Evolutionary conservation across 192 early-diverging fungal genomes (phyloP).

Genomic region (Mycoemilia scoparia): DNA sequence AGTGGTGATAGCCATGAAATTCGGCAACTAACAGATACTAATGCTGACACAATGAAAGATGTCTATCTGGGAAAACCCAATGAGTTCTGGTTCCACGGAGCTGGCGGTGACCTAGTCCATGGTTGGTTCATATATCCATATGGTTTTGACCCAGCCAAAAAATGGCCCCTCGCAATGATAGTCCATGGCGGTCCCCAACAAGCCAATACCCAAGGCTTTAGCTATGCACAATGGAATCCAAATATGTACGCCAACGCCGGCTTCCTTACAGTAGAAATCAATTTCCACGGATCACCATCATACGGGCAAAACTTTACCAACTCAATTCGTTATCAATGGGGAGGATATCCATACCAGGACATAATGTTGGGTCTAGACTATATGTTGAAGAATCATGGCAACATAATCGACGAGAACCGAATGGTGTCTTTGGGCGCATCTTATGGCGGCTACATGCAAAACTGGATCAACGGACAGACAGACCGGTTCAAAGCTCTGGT

Average conservation of each 20-base stretch:
- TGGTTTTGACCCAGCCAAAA: slow-evolving; percentile 29
- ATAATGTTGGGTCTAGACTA: slow-evolving; percentile 51
- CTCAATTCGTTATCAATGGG: slow-evolving; percentile 58
- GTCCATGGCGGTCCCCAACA: slow-evolving; percentile 75
- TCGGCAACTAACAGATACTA: slow-evolving; percentile 25
- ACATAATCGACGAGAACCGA: slow-evolving; percentile 32
- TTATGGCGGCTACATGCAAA: slow-evolving; percentile 71
- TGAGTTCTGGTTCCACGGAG: slow-evolving; percentile 52
- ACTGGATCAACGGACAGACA: slow-evolving; percentile 68
- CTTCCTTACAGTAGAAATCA: slow-evolving; percentile 47
- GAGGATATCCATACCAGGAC: slow-evolving; percentile 52
- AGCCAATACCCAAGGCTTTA: slow-evolving; percentile 37
- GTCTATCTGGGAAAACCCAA: slow-evolving; percentile 32
- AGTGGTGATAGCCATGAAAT: slow-evolving; percentile 8
- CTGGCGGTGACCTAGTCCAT: slow-evolving; percentile 26
- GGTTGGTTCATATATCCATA: slow-evolving; percentile 45
- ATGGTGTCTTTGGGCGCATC: slow-evolving; percentile 49
- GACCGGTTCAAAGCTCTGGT: slow-evolving; percentile 44
- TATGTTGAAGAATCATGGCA: slow-evolving; percentile 25
- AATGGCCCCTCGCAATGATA: slow-evolving; percentile 57
- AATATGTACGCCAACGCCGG: slow-evolving; percentile 55
- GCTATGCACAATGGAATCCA: slow-evolving; percentile 47
- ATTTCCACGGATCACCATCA: slow-evolving; percentile 61
- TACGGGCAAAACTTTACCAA: slow-evolving; percentile 64
- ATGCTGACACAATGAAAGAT: slow-evolving; percentile 17